phyloP scores from a whole-genome alignment of 257 asterid species.

The Nicotiana benthamiana region DNA sequence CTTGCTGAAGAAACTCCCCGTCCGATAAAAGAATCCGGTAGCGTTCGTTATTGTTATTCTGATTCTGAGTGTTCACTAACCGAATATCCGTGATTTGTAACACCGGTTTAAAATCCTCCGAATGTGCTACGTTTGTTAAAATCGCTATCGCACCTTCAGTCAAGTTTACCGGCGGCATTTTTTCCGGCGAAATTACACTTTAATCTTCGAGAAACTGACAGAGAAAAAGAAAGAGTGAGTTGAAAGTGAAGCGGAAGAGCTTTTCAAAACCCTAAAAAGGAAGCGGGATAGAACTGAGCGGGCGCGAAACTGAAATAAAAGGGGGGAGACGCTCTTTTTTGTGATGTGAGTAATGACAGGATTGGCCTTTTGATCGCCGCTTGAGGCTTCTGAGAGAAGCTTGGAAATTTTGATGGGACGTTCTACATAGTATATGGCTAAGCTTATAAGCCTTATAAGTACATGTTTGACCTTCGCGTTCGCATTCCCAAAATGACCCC shows the following conservation, averaged over 20 bases:
- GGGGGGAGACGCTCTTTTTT: background rate
- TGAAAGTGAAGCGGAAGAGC: slow-evolving; percentile 1
- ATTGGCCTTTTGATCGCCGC: background rate
- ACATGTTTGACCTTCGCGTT: no score
- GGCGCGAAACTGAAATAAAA: background rate
- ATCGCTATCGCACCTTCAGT: slow-evolving; percentile 54
- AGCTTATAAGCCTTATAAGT: no score
- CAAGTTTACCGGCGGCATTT: slow-evolving; percentile 35
- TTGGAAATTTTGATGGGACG: background rate
- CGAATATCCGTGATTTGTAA: slow-evolving; percentile 55
- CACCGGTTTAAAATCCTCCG: slow-evolving; percentile 42
- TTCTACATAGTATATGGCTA: background rate
- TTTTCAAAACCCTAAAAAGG: slow-evolving; percentile 35
- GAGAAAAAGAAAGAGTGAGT: background rate
- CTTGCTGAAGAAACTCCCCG: slow-evolving; percentile 54
- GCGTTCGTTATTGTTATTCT: slow-evolving; percentile 34
- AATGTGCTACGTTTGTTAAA: slow-evolving; percentile 27
- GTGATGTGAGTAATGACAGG: background rate
- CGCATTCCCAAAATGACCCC: no score
- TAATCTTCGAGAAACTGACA: background rate
- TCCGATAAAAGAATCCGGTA: slow-evolving; percentile 72
- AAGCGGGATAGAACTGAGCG: background rate
- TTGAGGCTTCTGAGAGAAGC: background rate
- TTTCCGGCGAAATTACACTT: background rate
- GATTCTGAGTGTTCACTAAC: slow-evolving; percentile 37